Base-by-base conservation (phyloP, 1,139 yeast species). In the Nematodospora anomalae region DNA sequence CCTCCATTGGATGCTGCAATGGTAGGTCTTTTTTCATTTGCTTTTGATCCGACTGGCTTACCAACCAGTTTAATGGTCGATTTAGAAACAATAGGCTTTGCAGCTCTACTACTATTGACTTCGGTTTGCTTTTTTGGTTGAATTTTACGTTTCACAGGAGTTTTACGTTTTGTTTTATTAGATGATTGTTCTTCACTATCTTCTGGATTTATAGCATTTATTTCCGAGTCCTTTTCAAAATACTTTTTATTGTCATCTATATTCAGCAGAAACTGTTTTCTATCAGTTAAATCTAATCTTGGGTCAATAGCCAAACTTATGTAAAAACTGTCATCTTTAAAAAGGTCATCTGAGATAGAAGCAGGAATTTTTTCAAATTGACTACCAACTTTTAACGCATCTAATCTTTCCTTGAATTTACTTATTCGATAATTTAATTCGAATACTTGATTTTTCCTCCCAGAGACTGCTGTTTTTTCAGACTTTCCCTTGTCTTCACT, bases 231-330 rank as follows among this genome's bases (percentile, higher is more conserved):
- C 21, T 18, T 8, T 8, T 18, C 21, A 18, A 18, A 6, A 18
- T 18, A 18, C 8, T 6, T 8, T 18, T 18, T 18, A 18, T 18
- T 6, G 21, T 8, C 8, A 18, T 18, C 21, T 6, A 6, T 8
- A 6, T 18, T 18, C 21, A 18, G 21, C 8, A 8, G 8, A 18
- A 8, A 18, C 6, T 18, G n/a, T 11, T 28, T 29, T 18, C 30
- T 24, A 16, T 21, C 15, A 12, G 23, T 33, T 21, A 34, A 25
- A 18, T 28, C 26, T 21, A 32, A 36, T 25, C 33, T 16, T 3
- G 39, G 32, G 32, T 36, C 36, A 16, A 36, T 22, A 12, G 32
- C 28, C 22, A 32, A 36, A 12, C 28, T 33, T n/a, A 24, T n/a
- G 24, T 18, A 18, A 8, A 18, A 18, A 18, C 8, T 6, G 8